Conservation (phyloP, 75 land plant genomes). For the Adiantum capillusveneris region DNA sequence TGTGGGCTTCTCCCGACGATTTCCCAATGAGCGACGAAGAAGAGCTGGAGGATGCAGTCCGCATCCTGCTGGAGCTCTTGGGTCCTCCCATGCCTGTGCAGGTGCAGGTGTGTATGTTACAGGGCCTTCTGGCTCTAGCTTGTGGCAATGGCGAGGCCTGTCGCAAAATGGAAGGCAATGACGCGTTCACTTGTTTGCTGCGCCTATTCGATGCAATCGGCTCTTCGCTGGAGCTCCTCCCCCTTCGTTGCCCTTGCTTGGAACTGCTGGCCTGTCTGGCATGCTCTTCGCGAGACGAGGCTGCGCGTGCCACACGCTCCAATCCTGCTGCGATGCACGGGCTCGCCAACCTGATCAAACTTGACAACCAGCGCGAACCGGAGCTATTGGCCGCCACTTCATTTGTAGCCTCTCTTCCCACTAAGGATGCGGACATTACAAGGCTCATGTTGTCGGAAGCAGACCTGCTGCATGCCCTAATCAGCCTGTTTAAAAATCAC, state of each 20-base stretch:
- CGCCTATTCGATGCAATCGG: not conserved
- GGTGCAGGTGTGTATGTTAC: conserved; percentile 20
- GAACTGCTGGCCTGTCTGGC: conserved; percentile 25
- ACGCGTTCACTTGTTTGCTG: conserved; percentile 17
- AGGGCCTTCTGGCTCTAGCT: conserved; percentile 26
- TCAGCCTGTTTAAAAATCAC: conserved; percentile 6
- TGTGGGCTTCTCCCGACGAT: conserved; percentile 6
- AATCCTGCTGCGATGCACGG: conserved; percentile 11
- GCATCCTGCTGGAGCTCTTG: conserved; percentile 16
- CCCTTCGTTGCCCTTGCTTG: conserved; percentile 15
- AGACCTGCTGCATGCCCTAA: conserved; percentile 15
- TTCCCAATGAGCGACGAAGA: conserved; percentile 9
- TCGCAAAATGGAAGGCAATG: conserved; percentile 16
- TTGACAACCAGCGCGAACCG: conserved; percentile 5
- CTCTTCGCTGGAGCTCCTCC: not conserved
- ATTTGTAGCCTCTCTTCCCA: conserved; percentile 18
- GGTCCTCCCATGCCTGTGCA: conserved; percentile 10
- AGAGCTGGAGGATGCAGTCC: conserved; percentile 18
- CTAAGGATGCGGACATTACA: conserved; percentile 11
- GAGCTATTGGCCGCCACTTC: conserved; percentile 19
- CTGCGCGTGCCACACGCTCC: conserved; percentile 19
- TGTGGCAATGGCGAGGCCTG: conserved; percentile 14
- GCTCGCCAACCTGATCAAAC: conserved; percentile 14
- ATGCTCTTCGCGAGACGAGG: conserved; percentile 10
- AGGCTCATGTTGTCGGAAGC: not conserved